Base-by-base conservation (phyloP, 495 filamentous ascomycete species). In the Wilcoxina mikolae region DNA sequence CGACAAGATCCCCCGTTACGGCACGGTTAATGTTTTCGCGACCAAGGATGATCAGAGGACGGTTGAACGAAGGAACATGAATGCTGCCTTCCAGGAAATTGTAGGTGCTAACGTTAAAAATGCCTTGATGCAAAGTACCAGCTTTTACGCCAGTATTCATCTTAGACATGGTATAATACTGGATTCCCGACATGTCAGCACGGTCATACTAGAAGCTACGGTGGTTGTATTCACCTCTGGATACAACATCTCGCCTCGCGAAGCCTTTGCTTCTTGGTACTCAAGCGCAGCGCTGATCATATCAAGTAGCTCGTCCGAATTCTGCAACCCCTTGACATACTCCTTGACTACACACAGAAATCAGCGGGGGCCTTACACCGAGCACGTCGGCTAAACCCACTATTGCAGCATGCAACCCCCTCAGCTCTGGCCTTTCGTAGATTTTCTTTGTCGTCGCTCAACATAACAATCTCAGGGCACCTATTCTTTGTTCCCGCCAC, bases 1-100 rank as follows among this genome's bases (percentile, higher is more conserved):
- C 88, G 27, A 95, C 88, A 18, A 84, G 67, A 70, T 98, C 93
- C 39, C 90, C 91, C 25, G 87, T 81, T 23, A 98, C 82, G 18
- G 90, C 78, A 57, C 91, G 78, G 69, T 96, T 98, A 73, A 91
- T 94, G 69, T 94, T 95, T 60, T 96, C 89, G 46, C 91, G 76
- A n/a, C 91, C 91, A 11, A 95, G 72, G 51, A 98, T 78, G 12
- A 96, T 71, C 28, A 98, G 77, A 5, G 87, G 73, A 58, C 85
- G 89, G 48, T 94, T 85, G 60, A 98, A 96, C 18, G 87, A 79
- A 17, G 87, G 76, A 4, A 94, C 88, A 61, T 86, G 81, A 45
- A 96, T 81, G 10, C 85, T 85, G 7, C 86, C 93, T 67, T 96
- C 93, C 26, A 96, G 72, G 63, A 94, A 96, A 68, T 98, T 96